Conservation (phyloP, 108 stramenopile species). For the Phaeodactylum tricornutum region DNA sequence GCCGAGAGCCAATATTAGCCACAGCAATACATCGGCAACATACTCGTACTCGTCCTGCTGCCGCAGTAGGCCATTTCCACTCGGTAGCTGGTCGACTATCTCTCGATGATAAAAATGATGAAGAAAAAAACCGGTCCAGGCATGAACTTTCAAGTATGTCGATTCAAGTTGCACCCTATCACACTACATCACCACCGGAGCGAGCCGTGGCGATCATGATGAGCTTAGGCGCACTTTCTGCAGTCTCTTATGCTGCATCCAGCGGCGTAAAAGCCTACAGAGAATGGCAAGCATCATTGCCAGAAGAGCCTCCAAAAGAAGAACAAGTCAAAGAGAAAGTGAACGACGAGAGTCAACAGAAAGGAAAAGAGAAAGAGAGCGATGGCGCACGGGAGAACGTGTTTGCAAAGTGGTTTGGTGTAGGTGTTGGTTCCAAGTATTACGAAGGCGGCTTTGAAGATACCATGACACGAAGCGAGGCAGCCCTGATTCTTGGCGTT, state of each 20-base stretch:
- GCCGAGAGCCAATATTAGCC: no score
- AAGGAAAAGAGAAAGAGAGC: conserved; percentile 8
- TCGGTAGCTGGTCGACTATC: no score
- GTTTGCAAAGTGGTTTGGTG: conserved; percentile 72
- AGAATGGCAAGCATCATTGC: conserved; percentile 40
- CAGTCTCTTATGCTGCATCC: conserved; percentile 61
- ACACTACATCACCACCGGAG: conserved; percentile 21
- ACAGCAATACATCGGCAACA: no score
- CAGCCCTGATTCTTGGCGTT: conserved; percentile 95
- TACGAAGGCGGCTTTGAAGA: conserved; percentile 99
- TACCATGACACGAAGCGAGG: conserved; percentile 94
- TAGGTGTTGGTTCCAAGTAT: conserved; percentile 72
- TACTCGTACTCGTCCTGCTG: no score
- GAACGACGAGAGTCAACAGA: conserved; percentile 13
- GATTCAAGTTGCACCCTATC: conserved; percentile 15
- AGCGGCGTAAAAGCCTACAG: conserved; percentile 59
- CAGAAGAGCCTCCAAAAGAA: conserved; percentile 21
- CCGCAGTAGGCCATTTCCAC: no score
- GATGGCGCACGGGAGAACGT: conserved; percentile 57
- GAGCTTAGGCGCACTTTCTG: conserved; percentile 64
- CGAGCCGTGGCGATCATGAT: conserved; percentile 44
- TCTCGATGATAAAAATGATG: no score
- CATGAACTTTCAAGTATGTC: no score
- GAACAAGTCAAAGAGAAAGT: conserved; percentile 19
- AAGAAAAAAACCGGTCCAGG: no score